Percentiles rank a stretch among this genome's conserved stretches.
phyloP scores from a whole-genome alignment of 1,284 basidiomycete species.

The Ganoderma sinense region DNA sequence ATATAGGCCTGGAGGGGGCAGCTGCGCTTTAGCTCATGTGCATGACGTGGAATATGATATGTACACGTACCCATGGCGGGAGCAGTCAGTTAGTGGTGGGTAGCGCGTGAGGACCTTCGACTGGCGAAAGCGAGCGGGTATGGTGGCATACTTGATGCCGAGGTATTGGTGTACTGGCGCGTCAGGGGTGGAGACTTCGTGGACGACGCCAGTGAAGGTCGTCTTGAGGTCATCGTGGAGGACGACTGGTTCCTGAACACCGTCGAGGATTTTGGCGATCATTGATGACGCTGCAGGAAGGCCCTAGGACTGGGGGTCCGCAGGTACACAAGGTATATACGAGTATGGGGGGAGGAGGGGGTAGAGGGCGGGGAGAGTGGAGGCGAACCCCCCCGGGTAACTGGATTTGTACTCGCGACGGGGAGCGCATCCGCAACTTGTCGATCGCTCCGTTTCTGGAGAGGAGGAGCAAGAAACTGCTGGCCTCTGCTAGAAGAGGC shows the following conservation, averaged over 20 bases:
- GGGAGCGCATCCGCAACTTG: constrained; percentile 29
- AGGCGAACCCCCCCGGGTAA: constrained; percentile 17
- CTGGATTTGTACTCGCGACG: constrained; percentile 35
- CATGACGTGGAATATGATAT: not conserved
- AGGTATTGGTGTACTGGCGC: constrained; percentile 71
- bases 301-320: constrained; percentile 14
- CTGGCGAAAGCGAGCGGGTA: constrained; percentile 78
- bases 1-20: constrained; percentile 64
- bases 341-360: constrained; percentile 14
- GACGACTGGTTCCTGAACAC: constrained; percentile 43
- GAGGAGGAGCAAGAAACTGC: constrained; percentile 33
- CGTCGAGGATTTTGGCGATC: constrained; percentile 37
- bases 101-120: constrained; percentile 67
- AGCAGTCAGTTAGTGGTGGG: constrained; percentile 63
- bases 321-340: constrained; percentile 18
- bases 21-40: constrained; percentile 7
- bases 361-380: constrained; percentile 18
- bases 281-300: constrained; percentile 33
- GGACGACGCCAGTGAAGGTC: constrained; percentile 69
- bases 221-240: constrained; percentile 64
- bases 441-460: constrained; percentile 34
- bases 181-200: constrained; percentile 62
- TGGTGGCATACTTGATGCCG: constrained; percentile 76
- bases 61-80: constrained; percentile 62
- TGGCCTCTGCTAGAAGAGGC: constrained; percentile 33